These are phyloP conservation scores for Verticillium tricorpus DNA, from an alignment of 2,329 filamentous ascomycete species.

Conservation along the genomic window DNA sequence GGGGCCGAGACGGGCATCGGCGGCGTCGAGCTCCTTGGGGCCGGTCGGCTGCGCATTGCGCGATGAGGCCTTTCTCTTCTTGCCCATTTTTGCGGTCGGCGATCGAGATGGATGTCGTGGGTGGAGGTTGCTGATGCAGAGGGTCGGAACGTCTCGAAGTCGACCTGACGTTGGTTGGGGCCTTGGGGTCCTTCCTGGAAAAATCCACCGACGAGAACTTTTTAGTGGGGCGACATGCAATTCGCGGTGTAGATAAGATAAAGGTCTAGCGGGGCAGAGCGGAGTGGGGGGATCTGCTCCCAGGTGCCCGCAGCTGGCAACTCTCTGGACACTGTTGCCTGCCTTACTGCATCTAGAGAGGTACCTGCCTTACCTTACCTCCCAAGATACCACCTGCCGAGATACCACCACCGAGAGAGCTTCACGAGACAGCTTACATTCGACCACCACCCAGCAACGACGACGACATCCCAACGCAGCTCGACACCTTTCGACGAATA, in stretches of 20 bases:
- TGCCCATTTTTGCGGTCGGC: slow-evolving; percentile 43
- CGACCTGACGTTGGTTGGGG: not conserved
- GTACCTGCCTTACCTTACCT: no score
- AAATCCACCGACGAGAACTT: slow-evolving; percentile 9
- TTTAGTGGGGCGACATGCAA: slow-evolving; percentile 10
- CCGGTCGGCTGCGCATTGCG: slow-evolving; percentile 39
- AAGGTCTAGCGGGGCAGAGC: slow-evolving; percentile 2
- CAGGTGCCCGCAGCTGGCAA: not conserved
- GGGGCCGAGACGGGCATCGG: slow-evolving; percentile 57
- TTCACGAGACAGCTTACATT: not conserved
- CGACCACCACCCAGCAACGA: not conserved
- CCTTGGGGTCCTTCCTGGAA: not conserved
- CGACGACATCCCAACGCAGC: no score
- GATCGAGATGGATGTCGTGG: no score
- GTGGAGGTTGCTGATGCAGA: not conserved
- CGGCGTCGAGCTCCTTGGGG: slow-evolving; percentile 49
- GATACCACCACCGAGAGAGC: not conserved
- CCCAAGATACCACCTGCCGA: no score
- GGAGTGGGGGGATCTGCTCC: accelerated
- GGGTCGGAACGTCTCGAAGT: not conserved
- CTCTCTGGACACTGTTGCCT: not conserved
- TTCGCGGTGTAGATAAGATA: slow-evolving; percentile 6
- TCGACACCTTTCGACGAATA: no score
- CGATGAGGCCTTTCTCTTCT: slow-evolving; percentile 66
- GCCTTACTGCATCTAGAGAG: no score